Evolutionary conservation across 2,329 filamentous ascomycete genomes (phyloP).

Genomic region (Clarireedia monteithiana): DNA sequence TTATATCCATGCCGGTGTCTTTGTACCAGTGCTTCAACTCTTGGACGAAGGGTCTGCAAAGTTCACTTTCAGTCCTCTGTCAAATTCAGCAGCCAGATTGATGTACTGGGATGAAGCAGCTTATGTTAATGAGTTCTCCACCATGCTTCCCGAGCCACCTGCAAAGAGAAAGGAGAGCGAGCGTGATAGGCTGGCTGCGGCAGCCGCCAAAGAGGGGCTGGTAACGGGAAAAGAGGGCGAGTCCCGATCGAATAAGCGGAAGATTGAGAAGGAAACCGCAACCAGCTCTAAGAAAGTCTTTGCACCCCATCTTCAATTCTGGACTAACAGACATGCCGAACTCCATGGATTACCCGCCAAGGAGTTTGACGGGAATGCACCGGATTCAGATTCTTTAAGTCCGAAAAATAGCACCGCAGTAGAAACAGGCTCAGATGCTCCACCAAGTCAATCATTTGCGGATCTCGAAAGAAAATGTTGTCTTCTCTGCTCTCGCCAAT

Average conservation of each 20-base stretch:
- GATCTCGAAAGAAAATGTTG: constrained; percentile 51
- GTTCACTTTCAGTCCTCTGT: constrained; percentile 63
- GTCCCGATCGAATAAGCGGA: constrained; percentile 44
- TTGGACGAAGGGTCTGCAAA: constrained; percentile 45
- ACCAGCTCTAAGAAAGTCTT: constrained; percentile 36
- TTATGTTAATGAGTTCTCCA: constrained; percentile 57
- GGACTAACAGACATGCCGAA: constrained; percentile 63
- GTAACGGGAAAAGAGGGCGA: constrained; percentile 26
- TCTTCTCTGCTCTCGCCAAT: constrained; percentile 53
- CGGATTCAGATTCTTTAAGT: constrained; percentile 12
- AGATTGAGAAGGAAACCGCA: constrained; percentile 39
- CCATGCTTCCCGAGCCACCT: constrained; percentile 39
- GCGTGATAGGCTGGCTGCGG: constrained; percentile 31
- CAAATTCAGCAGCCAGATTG: constrained; percentile 58
- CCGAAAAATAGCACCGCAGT: constrained; percentile 8
- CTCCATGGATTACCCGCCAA: constrained; percentile 46
- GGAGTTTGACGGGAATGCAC: constrained; percentile 28
- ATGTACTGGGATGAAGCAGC: constrained; percentile 71
- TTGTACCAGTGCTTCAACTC: constrained; percentile 62
- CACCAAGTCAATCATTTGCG: constrained; percentile 49
- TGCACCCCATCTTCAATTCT: constrained; percentile 61
- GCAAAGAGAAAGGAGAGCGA: constrained; percentile 23
- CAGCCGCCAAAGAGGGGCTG: constrained; percentile 30
- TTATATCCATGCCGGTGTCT: constrained; percentile 79
- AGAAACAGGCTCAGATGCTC: constrained; percentile 21